A percentile compares a stretch with the other conserved stretches of the same genome.
phyloP scores from a whole-genome alignment of 2,329 filamentous ascomycete genomes.

The Ustilaginoidea virens region DNA sequence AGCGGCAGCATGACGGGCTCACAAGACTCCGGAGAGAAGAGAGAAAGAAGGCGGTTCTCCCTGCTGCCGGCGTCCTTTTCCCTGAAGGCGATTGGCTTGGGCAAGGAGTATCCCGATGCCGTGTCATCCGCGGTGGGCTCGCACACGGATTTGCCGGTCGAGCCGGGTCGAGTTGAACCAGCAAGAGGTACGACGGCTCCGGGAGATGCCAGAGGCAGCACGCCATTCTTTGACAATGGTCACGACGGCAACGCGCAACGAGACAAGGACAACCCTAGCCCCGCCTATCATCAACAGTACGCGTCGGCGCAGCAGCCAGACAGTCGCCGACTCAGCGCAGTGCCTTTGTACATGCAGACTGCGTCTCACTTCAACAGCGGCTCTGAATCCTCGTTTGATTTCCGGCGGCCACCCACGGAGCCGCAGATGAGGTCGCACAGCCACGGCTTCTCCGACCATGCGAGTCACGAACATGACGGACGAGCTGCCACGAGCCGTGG shows the following conservation, averaged over 20 bases:
- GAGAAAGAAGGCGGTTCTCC: slow-evolving; percentile 51
- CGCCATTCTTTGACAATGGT: slow-evolving; percentile 23
- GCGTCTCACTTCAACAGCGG: slow-evolving; percentile 31
- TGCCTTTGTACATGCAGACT: slow-evolving; percentile 30
- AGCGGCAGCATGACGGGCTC: slow-evolving; percentile 49
- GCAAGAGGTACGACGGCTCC: slow-evolving; percentile 18
- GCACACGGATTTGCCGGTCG: slow-evolving; percentile 36
- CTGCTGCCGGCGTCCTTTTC: slow-evolving; percentile 51
- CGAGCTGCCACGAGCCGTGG: slow-evolving; percentile 21
- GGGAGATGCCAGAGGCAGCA: slow-evolving; percentile 19
- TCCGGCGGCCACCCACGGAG: slow-evolving; percentile 24
- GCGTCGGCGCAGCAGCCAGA: slow-evolving; percentile 24
- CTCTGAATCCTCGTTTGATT: slow-evolving; percentile 39
- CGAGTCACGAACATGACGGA: slow-evolving; percentile 25
- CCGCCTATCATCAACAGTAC: slow-evolving; percentile 26
- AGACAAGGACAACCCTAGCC: slow-evolving; percentile 17
- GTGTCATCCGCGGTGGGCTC: slow-evolving; percentile 31
- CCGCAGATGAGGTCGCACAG: slow-evolving; percentile 27
- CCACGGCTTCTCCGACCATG: slow-evolving; percentile 24
- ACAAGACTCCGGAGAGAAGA: slow-evolving; percentile 40
- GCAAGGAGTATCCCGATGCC: slow-evolving; percentile 29
- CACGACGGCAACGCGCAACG: slow-evolving; percentile 22
- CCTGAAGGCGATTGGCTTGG: slow-evolving; percentile 45
- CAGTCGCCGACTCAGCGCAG: slow-evolving; percentile 23
- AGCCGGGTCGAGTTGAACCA: slow-evolving; percentile 22